These are phyloP conservation scores for Leccinum incarnatum DNA, from an alignment of 768 basidiomycete genomes.

Conservation along the genomic window DNA sequence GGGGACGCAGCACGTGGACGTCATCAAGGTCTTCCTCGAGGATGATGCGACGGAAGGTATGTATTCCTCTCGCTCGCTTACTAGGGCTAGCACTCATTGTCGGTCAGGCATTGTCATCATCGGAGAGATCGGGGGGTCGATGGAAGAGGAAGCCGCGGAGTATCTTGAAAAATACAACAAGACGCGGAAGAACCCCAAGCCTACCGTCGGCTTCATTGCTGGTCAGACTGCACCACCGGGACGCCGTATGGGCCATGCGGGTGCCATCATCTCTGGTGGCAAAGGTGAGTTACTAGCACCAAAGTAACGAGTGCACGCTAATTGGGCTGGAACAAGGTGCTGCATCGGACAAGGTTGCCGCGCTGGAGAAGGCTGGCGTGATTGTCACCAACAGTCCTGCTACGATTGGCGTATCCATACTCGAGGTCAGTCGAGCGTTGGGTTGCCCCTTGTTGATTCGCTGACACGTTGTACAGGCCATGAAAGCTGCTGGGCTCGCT, in stretches of 20 bases:
- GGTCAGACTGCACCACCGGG: conserved; percentile 98
- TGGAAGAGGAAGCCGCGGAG: conserved; percentile 99
- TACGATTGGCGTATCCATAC: conserved; percentile 86
- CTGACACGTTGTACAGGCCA: conserved; percentile 48
- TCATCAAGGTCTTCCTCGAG: conserved; percentile 92
- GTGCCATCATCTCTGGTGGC: conserved; percentile 96
- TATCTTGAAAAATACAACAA: conserved; percentile 94
- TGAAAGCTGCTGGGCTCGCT: conserved; percentile 72
- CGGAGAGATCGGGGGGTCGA: conserved; percentile 97
- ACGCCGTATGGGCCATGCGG: conserved; percentile 96
- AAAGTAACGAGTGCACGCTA: neutral
- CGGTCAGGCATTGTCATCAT: conserved; percentile 88
- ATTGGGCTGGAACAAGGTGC: conserved; percentile 50
- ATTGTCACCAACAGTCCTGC: conserved; percentile 95
- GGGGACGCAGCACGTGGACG: conserved; percentile 93
- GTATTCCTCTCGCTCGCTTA: conserved; percentile 34
- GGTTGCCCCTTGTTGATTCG: neutral
- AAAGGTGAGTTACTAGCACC: conserved; percentile 64
- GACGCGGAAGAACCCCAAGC: conserved; percentile 82
- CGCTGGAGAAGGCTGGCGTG: conserved; percentile 87
- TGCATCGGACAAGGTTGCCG: conserved; percentile 90
- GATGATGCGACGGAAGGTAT: conserved; percentile 91
- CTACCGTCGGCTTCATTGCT: conserved; percentile 97
- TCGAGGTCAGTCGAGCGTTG: conserved; percentile 58
- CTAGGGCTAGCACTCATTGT: conserved; percentile 4